Evolutionary conservation across 2,329 filamentous ascomycete genomes (phyloP), one percentile per base, ranked within the genome.

Genomic region (Trichoderma simmonsii): DNA sequence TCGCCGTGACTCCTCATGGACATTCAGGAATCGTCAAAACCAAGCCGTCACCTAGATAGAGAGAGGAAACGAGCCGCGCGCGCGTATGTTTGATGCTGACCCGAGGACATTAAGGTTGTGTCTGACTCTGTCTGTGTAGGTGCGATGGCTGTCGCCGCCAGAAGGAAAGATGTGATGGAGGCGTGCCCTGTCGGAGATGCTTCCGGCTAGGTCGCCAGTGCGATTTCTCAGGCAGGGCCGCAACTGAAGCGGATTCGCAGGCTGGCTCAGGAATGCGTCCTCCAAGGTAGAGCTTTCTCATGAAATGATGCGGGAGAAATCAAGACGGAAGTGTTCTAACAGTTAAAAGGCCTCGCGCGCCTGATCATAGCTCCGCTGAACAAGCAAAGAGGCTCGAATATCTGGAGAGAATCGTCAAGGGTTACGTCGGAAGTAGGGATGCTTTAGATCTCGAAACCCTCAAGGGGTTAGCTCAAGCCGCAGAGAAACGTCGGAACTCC

Each of bases 161-260:
- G 71, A 88, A 88, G 76, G 86, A 88, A 77, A 87, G 87, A 78
- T 88, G 86, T 75, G 86, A 88, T 75, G 86, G 86, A 61, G 86
- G 86, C 64, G 81, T 86, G 21, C 86, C 86, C 2, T 88, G 86
- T 75, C 84, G 85, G 61, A 80, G 86, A 70, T 88, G 86, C 76
- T 80, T 83, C 71, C 85, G 85, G 72, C 83, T 87, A 74, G 83
- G 83, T 72, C 83, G 86, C 57, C 83, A 83, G 34, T 70, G 68
- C 68, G 68, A 70, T 28, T 70, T 70, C 74, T 81, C 81, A 26
- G 79, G 81, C 11, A 81, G 78, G 24, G 75, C 73, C 48, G 71
- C 66, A 73, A 61, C 73, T 6, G 73, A 73, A 30, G 51, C 43
- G 48, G n/a, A 67, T n/a, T 57, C 65, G 18, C 26, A 36, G 32